Evolutionary conservation across 1,139 yeast species (phyloP).

Genomic region (Saccharomycopsis hybrid): DNA sequence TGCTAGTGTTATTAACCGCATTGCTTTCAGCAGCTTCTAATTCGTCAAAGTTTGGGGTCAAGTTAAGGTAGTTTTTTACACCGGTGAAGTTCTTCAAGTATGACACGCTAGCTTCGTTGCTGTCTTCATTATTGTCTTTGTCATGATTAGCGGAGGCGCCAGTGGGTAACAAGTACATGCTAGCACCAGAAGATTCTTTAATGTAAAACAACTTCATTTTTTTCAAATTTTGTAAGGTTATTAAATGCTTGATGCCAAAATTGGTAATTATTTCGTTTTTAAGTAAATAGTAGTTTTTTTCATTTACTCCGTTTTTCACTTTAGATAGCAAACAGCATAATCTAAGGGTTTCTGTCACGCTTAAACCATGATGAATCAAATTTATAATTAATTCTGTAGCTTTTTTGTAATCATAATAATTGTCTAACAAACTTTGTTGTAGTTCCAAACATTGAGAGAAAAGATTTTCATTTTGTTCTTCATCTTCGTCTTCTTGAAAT

Average conservation of each 20-base stretch:
- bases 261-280: constrained; percentile 46
- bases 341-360: constrained; percentile 37
- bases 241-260: constrained; percentile 49
- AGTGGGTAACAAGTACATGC: neutral
- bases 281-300: constrained; percentile 47
- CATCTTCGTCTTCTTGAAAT: constrained; percentile 24
- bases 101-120: constrained; percentile 18
- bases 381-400: constrained; percentile 44
- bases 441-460: constrained; percentile 57
- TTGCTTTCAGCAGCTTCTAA: neutral
- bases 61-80: constrained; percentile 26
- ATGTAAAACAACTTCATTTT: constrained; percentile 34
- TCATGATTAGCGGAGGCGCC: neutral
- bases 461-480: constrained; percentile 26
- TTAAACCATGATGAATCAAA: constrained; percentile 39
- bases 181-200: constrained; percentile 21
- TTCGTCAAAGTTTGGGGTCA: constrained; percentile 25
- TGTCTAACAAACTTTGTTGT: constrained; percentile 66
- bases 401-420: constrained; percentile 46
- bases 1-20: too few species aligned
- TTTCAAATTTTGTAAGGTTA: constrained; percentile 35
- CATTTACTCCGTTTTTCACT: constrained; percentile 59
- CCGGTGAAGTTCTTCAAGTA: constrained; percentile 29
- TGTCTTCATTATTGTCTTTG: neutral
- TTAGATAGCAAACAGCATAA: constrained; percentile 49